These are phyloP conservation scores for Rosa rugosa DNA, from an alignment of 306 rosid species.

Conservation along the genomic window DNA sequence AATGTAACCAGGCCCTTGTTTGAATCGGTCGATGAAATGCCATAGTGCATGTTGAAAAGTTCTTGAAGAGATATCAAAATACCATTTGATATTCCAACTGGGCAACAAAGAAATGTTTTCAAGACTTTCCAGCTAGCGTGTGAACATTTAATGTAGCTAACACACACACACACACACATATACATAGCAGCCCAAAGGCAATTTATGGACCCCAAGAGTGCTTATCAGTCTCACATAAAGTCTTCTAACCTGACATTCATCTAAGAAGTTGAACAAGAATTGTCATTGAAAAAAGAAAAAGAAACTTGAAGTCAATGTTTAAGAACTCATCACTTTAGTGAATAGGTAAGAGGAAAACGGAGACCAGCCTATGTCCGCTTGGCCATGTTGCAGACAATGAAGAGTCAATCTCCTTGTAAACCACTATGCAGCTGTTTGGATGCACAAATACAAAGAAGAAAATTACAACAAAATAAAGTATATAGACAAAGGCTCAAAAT, in stretches of 20 bases:
- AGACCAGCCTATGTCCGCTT: not conserved
- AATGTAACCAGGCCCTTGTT: not conserved
- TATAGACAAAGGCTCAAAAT: conserved; percentile 4
- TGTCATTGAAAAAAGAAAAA: not conserved
- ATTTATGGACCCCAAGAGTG: not conserved
- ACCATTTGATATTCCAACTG: conserved; percentile 1
- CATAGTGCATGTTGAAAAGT: not conserved
- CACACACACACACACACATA: no score
- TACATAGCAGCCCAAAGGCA: not conserved
- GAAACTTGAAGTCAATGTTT: not conserved
- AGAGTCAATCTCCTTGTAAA: not conserved
- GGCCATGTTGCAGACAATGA: not conserved
- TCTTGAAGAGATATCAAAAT: not conserved
- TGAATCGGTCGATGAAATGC: conserved; percentile 2
- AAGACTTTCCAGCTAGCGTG: not conserved
- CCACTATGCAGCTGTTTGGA: not conserved
- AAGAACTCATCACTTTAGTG: not conserved
- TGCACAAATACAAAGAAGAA: not conserved
- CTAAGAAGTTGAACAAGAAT: conserved; percentile 1
- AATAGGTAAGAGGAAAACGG: not conserved
- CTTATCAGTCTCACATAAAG: not conserved
- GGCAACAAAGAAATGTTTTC: not conserved
- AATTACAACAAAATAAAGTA: not conserved
- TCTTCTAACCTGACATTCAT: not conserved
- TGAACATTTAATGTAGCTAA: not conserved